Conservation (phyloP, 352 stramenopile species). For the Globisporangium alternatum region DNA sequence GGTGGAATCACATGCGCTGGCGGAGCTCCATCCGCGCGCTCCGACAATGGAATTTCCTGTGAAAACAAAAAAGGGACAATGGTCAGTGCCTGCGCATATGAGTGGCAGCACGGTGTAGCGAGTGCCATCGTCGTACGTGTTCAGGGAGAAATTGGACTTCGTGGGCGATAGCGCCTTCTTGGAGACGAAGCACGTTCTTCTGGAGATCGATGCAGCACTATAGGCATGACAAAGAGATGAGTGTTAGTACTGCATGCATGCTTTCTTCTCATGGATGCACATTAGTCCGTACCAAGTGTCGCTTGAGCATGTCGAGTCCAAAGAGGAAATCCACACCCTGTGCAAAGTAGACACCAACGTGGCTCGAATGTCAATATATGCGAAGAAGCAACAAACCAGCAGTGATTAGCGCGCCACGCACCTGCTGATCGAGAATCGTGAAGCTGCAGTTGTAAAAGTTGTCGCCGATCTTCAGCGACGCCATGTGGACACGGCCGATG, state of each 20-base stretch:
- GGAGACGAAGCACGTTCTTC: slow-evolving; percentile 87
- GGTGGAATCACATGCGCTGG: slow-evolving; percentile 17
- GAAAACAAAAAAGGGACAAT: not conserved
- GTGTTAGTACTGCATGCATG: not conserved
- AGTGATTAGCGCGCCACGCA: slow-evolving; percentile 8
- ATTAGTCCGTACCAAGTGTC: slow-evolving; percentile 76
- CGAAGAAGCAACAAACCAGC: not conserved
- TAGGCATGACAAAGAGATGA: not conserved
- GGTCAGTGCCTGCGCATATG: not conserved
- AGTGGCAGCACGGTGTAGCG: not conserved
- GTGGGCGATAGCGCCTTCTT: slow-evolving; percentile 60
- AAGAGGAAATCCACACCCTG: slow-evolving; percentile 97
- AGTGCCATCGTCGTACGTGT: slow-evolving; percentile 40
- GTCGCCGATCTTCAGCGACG: slow-evolving; percentile 87
- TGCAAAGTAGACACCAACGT: not conserved
- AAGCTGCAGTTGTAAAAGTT: slow-evolving; percentile 94
- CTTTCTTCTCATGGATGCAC: not conserved
- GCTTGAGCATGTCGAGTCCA: slow-evolving; percentile 98
- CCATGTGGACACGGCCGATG: slow-evolving; percentile 94
- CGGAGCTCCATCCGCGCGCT: slow-evolving; percentile 35
- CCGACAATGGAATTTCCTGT: slow-evolving; percentile 70
- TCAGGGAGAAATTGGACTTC: slow-evolving; percentile 87
- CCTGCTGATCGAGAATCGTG: slow-evolving; percentile 89
- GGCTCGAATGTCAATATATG: not conserved
- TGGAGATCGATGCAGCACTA: slow-evolving; percentile 95